These are phyloP conservation scores for Epichloe brachyelytri DNA, from an alignment of 2,329 filamentous ascomycete genomes.

Conservation along the genomic window DNA sequence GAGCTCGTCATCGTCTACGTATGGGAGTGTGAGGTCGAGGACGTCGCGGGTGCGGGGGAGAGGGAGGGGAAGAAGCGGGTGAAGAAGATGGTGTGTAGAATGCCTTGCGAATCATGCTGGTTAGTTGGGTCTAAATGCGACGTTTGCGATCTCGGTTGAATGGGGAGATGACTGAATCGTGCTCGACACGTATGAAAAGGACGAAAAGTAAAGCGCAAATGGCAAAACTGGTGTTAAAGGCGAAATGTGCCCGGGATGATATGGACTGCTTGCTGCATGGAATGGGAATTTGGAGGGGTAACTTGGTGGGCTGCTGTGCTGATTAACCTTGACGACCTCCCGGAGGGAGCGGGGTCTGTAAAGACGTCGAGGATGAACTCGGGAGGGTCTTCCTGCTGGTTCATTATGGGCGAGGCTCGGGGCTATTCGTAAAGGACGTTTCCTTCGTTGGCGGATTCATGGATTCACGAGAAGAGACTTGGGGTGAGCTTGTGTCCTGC, in stretches of 20 bases:
- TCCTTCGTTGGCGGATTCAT: neutral
- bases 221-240: neutral
- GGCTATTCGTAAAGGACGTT: too few species aligned
- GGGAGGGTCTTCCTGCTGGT: constrained; percentile 48
- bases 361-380: constrained; percentile 93
- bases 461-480: neutral
- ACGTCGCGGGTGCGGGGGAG: constrained; percentile 70
- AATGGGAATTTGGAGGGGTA: neutral
- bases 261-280: too few species aligned
- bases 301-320: constrained; percentile 8
- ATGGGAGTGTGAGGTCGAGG: constrained; percentile 79
- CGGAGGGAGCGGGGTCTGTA: constrained; percentile 76
- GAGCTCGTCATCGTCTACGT: constrained; percentile 79
- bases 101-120: constrained; percentile 38
- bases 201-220: too few species aligned
- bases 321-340: constrained; percentile 72
- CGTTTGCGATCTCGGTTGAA: neutral
- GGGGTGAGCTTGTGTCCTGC: neutral
- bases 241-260: neutral
- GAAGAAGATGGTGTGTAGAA: constrained; percentile 97
- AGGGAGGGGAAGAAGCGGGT: constrained; percentile 91
- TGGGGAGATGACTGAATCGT: too few species aligned
- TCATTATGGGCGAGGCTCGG: constrained; percentile 11
- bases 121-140: too few species aligned
- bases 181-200: too few species aligned